Evolutionary conservation across 441 rosid species (phyloP), one percentile per base, ranked within the genome.

Genomic region (Pelargonium myrrhifolium): DNA sequence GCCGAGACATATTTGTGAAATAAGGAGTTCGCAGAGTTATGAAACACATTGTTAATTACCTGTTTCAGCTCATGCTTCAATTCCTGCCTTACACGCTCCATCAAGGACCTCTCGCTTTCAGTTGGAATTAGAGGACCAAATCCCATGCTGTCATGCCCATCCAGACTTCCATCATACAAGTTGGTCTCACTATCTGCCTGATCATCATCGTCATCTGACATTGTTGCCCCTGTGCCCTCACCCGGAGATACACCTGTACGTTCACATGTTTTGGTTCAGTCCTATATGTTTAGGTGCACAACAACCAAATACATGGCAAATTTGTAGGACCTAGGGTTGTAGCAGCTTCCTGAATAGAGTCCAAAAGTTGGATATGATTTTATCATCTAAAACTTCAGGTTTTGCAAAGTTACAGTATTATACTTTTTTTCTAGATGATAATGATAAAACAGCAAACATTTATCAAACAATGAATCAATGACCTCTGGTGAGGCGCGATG

Each of bases 61-160:
- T 90, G 95, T 70, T 92, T 95, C 72, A 95, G 82, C 69, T 92
- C 99, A 74, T 92, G 99, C 83, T 95, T 95, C 70, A 95, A 70
- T 60, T 95, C 99, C 65, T 87, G 98, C 71, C 99, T 85, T 45
- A 95, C 99, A 5, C 99, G 86, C 71, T 95, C 99, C 97, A 95
- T 95, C 69, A 95, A 78, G 3, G 99, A 90, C 76, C 96, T 85
- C 72, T 95, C 99, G 10, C 83, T 92, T 75, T 95, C 99, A 1
- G 98, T 92, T 31, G 97, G 96, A 71, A 95, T 68, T 20, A 95
- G 86, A 74, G 99, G 98, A 59, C 99, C 99, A 37, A 95, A 95
- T 3, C 98, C 99, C 84, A 95, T 80, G 24, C 74, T 71, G 73
- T 86, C 91, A 3, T 78, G 35, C 4, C 87, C 93, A 1, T 95